A percentile compares a stretch with the other conserved stretches of the same genome.
Evolutionary conservation across 176 grass and related monocot genomes (phyloP).

Genomic region (Avena insularis): DNA sequence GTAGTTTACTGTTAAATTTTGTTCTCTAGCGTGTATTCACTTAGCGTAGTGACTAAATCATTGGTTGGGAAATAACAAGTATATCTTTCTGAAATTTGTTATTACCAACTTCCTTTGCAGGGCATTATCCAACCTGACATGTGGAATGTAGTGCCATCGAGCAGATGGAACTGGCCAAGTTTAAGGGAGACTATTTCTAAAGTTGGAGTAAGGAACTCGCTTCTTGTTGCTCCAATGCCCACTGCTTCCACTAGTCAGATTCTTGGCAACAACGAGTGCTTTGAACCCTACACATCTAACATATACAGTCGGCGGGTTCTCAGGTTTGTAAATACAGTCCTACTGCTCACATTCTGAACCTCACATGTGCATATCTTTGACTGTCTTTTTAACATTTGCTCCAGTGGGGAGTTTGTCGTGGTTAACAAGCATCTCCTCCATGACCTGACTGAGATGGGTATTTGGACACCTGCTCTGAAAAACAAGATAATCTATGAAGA

Average conservation of each 20-base stretch:
- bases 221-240: constrained; percentile 98
- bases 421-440: constrained; percentile 99
- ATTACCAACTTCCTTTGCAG: constrained; percentile 43
- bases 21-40: background rate
- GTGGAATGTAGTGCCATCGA: constrained; percentile 83
- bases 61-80: background rate
- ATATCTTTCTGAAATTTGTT: background rate
- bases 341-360: constrained; percentile 2
- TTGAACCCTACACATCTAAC: constrained; percentile 87
- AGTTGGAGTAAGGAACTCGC: constrained; percentile 90
- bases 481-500: constrained; percentile 95
- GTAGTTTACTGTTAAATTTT: constrained; percentile 1
- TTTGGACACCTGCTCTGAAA: constrained; percentile 86
- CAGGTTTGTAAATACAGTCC: constrained; percentile 60
- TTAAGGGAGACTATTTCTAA: constrained; percentile 73
- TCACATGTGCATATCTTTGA: constrained; percentile 25
- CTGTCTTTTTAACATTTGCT: constrained; percentile 34
- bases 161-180: constrained; percentile 82
- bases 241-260: constrained; percentile 99
- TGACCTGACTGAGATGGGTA: constrained; percentile 93
- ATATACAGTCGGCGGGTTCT: constrained; percentile 83
- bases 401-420: constrained; percentile 95
- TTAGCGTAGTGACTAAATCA: background rate
- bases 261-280: constrained; percentile 98
- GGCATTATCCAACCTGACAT: constrained; percentile 95